Evolutionary conservation across 108 stramenopile genomes (phyloP), one percentile per base, ranked within the genome.

Genomic region (Cyclostephanos tholiformis): DNA sequence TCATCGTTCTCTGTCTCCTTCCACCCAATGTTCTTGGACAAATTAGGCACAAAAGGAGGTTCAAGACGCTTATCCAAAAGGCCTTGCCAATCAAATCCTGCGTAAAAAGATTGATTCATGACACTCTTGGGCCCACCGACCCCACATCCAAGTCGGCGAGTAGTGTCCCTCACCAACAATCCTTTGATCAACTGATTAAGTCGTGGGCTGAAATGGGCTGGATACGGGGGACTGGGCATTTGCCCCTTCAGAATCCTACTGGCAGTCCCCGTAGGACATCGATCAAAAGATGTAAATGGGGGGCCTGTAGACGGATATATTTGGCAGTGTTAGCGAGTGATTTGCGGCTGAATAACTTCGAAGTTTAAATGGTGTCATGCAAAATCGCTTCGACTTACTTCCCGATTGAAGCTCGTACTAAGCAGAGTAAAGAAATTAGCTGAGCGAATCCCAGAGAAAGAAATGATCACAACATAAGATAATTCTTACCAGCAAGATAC

Each of bases 341-440:
- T 1, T 46, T 46, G 44, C 16, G 14, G 14, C 12, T 46, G 44
- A 46, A 46, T 12, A 9, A 12, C 9, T 41, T 41, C 9, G 41
- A 9, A 10, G 12, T 9, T 41, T 6, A 10, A 12, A 9, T 41
- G 9, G 41, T 9, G 41, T 32, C 41, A 12, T 41, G 41, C 41
- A 41, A 3, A 9, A 41, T 9, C 41, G 12, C 12, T 41, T 46
- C 14, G 16, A 46, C 44, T 46, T 16, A 20, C 75, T 64, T 14
- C 95, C 95, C 32, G 71, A 73, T 16, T 75, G 71, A 67, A 97
- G 90, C 73, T 99, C 97, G 76, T 93, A 99, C 75, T 70, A 36
- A 70, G 38, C 12, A 58, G 17, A 35, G 95, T 64, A 55, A 96
- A 84, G 32, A 91, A 82, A 36, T 87, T 91, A 83, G 71, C 6